Evolutionary conservation across 2,329 filamentous ascomycete species (phyloP).

Genomic region (Paracamarosporium sp.): DNA sequence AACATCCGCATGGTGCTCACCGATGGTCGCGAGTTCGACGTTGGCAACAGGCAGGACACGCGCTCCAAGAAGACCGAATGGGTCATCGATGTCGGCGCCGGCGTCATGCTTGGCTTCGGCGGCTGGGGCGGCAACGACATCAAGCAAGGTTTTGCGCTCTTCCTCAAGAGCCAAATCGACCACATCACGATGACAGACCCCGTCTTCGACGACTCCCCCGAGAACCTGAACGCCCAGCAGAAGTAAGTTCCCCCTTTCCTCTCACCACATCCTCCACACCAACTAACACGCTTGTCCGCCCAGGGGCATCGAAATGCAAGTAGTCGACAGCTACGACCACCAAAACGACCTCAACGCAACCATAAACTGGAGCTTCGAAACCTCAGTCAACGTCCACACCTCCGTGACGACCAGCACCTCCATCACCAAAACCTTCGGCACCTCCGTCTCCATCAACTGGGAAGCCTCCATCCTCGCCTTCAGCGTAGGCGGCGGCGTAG

Average conservation of each 20-base stretch:
- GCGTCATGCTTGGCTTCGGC: not conserved
- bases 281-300: not conserved
- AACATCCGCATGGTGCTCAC: not conserved
- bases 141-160: not conserved
- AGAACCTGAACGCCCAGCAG: not conserved
- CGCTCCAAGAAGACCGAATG: not conserved
- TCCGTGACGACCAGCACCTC: not conserved
- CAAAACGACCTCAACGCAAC: not conserved
- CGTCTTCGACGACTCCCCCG: not conserved
- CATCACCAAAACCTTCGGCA: not conserved
- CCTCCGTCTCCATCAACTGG: not conserved
- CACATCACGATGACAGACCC: not conserved
- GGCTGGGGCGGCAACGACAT: not conserved
- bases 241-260: not conserved
- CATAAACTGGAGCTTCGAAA: not conserved
- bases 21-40: not conserved
- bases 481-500: not conserved
- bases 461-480: not conserved
- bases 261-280: not conserved
- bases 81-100: not conserved
- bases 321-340: not conserved
- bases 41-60: not conserved
- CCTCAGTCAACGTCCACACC: not conserved
- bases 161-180: not conserved
- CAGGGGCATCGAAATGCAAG: slow-evolving; percentile 1